phyloP scores from a whole-genome alignment of 169 alveolate genomes.

The Plasmodium gonderi region DNA sequence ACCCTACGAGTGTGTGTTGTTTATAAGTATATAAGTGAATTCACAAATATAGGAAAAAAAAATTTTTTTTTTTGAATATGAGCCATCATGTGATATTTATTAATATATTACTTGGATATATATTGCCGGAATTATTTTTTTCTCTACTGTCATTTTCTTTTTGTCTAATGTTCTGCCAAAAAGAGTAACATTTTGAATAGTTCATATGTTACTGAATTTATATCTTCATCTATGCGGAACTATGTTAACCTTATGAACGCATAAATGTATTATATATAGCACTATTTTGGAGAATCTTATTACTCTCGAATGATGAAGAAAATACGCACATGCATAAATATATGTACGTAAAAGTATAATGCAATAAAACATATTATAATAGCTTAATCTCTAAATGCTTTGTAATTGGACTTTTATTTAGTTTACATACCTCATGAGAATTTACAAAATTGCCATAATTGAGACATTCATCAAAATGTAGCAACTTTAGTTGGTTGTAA shows the following conservation, averaged over 20 bases:
- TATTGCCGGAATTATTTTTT: neutral
- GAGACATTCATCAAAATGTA: neutral
- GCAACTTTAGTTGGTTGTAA: constrained; percentile 5
- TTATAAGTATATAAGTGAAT: neutral
- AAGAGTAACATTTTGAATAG: neutral
- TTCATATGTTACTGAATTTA: neutral
- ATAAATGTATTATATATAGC: neutral
- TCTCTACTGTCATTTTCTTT: neutral
- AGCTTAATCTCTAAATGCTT: neutral
- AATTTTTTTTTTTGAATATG: neutral
- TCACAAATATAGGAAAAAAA: neutral
- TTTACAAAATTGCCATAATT: neutral
- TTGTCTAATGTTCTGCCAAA: neutral
- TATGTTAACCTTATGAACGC: neutral
- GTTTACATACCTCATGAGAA: neutral
- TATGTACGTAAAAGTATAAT: neutral
- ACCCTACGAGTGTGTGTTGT: neutral
- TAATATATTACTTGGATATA: neutral
- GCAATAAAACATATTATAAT: neutral
- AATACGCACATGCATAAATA: neutral
- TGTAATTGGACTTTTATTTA: neutral
- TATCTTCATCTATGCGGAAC: neutral
- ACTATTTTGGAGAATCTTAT: neutral
- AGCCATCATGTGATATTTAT: neutral
- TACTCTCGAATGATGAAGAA: neutral